phyloP scores from a whole-genome alignment of 2,329 filamentous ascomycete genomes.

The Pseudogymnoascus sp. region DNA sequence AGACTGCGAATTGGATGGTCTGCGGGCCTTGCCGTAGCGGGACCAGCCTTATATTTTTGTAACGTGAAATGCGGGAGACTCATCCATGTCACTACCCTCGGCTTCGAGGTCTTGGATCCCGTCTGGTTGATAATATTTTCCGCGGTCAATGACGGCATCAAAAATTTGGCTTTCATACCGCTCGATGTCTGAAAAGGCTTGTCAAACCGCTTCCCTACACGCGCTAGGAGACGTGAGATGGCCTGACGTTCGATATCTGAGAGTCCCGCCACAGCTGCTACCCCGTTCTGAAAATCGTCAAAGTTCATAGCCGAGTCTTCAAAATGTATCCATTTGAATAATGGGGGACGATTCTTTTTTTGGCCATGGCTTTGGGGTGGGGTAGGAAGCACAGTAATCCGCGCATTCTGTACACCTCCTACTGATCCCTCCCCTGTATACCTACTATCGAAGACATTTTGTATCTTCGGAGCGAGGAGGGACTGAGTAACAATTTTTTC shows the following conservation, averaged over 20 bases:
- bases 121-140: conserved; percentile 16
- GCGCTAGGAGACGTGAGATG: conserved; percentile 18
- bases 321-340: conserved; percentile 13
- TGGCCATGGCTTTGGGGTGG: neutral
- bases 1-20: conserved; percentile 40
- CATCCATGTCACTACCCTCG: conserved; percentile 20
- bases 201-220: conserved; percentile 18
- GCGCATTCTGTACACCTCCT: conserved; percentile 4
- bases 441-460: conserved; percentile 3
- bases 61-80: conserved; percentile 43
- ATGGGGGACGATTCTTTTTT: conserved; percentile 1
- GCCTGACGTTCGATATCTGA: conserved; percentile 16
- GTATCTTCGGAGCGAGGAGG: neutral
- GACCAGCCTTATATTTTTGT: conserved; percentile 37
- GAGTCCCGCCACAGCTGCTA: conserved; percentile 12
- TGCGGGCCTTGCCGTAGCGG: conserved; percentile 26
- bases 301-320: conserved; percentile 11
- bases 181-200: conserved; percentile 20
- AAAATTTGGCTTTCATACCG: conserved; percentile 16
- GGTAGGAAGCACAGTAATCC: neutral
- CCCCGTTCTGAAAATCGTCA: neutral
- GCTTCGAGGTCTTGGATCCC: conserved; percentile 8
- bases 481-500: neutral
- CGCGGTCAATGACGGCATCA: conserved; percentile 19
- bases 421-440: conserved; percentile 10